phyloP scores from a whole-genome alignment of 192 early-diverging fungal genomes.

The Coemansia pectinata region DNA sequence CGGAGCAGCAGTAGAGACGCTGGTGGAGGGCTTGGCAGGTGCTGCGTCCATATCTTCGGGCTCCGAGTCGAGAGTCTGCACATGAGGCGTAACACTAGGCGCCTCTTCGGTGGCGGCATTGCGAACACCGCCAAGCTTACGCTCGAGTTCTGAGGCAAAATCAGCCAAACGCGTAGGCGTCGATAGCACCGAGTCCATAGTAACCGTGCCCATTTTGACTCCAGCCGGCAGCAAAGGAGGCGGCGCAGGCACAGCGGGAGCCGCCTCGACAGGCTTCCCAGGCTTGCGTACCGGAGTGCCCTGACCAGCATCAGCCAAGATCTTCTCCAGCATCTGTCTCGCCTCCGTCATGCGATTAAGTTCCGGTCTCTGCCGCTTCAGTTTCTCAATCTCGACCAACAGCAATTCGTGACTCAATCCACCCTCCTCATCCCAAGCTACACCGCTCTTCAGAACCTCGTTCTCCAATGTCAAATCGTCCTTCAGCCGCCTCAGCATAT shows the following conservation, averaged over 20 bases:
- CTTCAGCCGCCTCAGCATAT: conserved; percentile 49
- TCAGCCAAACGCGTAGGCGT: conserved; percentile 43
- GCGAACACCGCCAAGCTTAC: conserved; percentile 40
- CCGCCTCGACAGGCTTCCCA: conserved; percentile 2
- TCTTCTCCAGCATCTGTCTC: conserved; percentile 50
- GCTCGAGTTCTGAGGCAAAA: conserved; percentile 49
- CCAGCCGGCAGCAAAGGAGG: conserved; percentile 21
- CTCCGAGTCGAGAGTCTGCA: not conserved
- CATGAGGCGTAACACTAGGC: not conserved
- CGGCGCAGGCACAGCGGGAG: not conserved
- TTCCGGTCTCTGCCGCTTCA: conserved; percentile 45
- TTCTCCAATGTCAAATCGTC: conserved; percentile 55
- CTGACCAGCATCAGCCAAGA: conserved; percentile 45
- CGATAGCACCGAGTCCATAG: conserved; percentile 50
- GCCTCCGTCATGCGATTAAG: conserved; percentile 54
- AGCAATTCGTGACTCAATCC: conserved; percentile 49
- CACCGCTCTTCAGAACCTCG: conserved; percentile 51
- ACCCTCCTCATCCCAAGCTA: conserved; percentile 35
- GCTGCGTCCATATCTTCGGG: not conserved
- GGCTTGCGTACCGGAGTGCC: conserved; percentile 28
- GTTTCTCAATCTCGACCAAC: conserved; percentile 52
- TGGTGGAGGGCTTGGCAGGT: not conserved
- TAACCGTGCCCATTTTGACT: conserved; percentile 50
- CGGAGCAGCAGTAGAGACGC: conserved; percentile 33
- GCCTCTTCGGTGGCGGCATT: not conserved